Evolutionary conservation across 176 grass and related monocot species (phyloP).

Genomic region (Tillandsia fasciculata): DNA sequence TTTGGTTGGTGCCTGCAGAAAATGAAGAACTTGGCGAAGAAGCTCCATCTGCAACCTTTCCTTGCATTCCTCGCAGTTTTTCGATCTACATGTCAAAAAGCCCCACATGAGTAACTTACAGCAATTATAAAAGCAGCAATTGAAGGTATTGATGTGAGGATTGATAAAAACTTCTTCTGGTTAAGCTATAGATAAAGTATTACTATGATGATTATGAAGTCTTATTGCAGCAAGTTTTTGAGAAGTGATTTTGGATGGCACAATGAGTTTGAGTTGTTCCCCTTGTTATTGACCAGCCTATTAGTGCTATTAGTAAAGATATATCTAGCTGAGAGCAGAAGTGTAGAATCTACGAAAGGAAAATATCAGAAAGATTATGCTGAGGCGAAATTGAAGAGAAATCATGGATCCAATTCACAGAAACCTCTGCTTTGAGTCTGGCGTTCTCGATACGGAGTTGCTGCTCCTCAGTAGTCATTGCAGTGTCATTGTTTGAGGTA

Average conservation of each 20-base stretch:
- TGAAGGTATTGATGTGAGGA: not conserved
- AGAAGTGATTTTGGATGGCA: too few species aligned
- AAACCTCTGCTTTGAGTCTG: constrained; percentile 58
- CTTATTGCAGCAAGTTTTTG: too few species aligned
- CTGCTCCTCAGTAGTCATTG: constrained; percentile 31
- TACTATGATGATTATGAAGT: too few species aligned
- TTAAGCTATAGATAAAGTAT: too few species aligned
- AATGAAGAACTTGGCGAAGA: constrained; percentile 20
- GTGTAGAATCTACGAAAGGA: not conserved
- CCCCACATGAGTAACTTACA: not conserved
- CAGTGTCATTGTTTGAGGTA: constrained; percentile 21
- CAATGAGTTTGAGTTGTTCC: too few species aligned
- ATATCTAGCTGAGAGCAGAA: too few species aligned
- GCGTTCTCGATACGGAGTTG: constrained; percentile 55
- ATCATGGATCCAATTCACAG: not conserved
- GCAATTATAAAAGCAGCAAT: not conserved
- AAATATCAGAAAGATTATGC: not conserved
- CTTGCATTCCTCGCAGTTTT: constrained; percentile 29
- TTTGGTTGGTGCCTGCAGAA: constrained; percentile 11
- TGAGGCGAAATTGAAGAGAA: not conserved
- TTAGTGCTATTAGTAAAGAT: too few species aligned
- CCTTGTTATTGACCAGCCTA: too few species aligned
- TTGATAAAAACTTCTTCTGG: too few species aligned
- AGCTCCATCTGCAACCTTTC: not conserved
- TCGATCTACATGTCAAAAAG: constrained; percentile 37